Conservation (phyloP, 2,329 filamentous ascomycete genomes). For the Orbilia ellipsospora region DNA sequence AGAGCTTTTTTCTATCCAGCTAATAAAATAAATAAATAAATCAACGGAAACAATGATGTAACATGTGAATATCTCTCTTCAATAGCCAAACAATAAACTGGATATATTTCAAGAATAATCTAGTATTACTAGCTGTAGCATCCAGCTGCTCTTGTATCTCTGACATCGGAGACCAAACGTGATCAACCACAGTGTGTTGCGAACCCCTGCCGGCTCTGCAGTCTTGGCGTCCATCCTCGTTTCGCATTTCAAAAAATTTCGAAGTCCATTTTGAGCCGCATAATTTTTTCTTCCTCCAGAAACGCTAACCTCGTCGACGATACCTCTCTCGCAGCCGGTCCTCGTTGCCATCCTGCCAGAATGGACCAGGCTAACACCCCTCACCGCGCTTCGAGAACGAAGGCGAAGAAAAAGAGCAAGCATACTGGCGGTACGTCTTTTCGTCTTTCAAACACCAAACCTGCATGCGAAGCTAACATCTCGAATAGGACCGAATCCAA, state of each 20-base stretch:
- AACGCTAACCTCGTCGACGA: neutral
- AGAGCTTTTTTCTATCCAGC: too few species aligned
- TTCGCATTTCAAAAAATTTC: conserved; percentile 30
- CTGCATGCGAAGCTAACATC: conserved; percentile 29
- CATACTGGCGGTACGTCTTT: conserved; percentile 68
- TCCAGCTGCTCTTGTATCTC: too few species aligned
- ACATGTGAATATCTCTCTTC: too few species aligned
- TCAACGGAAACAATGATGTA: too few species aligned
- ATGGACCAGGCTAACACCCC: conserved; percentile 55
- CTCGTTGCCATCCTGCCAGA: conserved; percentile 3
- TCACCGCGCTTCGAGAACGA: conserved; percentile 41
- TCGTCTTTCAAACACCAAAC: neutral
- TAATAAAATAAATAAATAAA: too few species aligned
- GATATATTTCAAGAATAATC: too few species aligned
- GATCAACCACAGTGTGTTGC: conserved; percentile 5
- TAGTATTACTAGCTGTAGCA: too few species aligned
- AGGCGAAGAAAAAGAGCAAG: conserved; percentile 55
- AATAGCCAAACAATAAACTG: too few species aligned
- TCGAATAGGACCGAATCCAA: conserved; percentile 77
- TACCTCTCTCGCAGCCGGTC: neutral
- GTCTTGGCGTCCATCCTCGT: conserved; percentile 22
- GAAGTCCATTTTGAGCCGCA: conserved; percentile 23
- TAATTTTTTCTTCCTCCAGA: conserved; percentile 24
- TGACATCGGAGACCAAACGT: neutral
- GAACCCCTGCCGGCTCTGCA: neutral